These are phyloP conservation scores for Arthonia radiata DNA, from an alignment of 495 filamentous ascomycete genomes.

Conservation along the genomic window DNA sequence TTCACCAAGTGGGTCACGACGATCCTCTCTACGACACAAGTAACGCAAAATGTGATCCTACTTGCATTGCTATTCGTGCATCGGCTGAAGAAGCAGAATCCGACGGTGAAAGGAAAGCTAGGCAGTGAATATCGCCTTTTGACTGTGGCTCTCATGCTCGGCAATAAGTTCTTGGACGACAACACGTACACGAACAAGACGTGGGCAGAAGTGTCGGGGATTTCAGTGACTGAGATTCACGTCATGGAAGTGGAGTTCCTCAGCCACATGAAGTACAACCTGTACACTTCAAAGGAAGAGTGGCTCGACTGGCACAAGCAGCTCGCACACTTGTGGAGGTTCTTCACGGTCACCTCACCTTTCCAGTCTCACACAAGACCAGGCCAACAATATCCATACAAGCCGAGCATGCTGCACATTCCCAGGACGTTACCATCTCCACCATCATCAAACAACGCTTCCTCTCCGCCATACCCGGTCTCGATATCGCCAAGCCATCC, in stretches of 20 bases:
- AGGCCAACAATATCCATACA: constrained; percentile 18
- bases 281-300: constrained; percentile 56
- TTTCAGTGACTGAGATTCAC: constrained; percentile 86
- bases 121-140: constrained; percentile 92
- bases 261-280: constrained; percentile 90
- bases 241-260: constrained; percentile 99
- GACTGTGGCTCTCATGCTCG: constrained; percentile 91
- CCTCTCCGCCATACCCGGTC: constrained; percentile 14
- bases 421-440: constrained; percentile 29
- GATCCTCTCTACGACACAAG: constrained; percentile 81
- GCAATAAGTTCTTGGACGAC: constrained; percentile 97
- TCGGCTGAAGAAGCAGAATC: constrained; percentile 71
- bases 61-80: constrained; percentile 85
- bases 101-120: constrained; percentile 61
- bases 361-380: constrained; percentile 21
- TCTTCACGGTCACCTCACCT: constrained; percentile 22
- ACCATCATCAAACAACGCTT: constrained; percentile 20
- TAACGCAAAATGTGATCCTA: constrained; percentile 86
- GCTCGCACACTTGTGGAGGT: constrained; percentile 52
- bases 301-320: constrained; percentile 74
- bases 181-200: constrained; percentile 99
- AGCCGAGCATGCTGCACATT: constrained; percentile 8
- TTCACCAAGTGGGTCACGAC: constrained; percentile 89
- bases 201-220: constrained; percentile 94
- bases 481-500: constrained; percentile 9